These are phyloP conservation scores for Colletotrichum acutatum DNA, from an alignment of 2,329 filamentous ascomycete genomes.

Conservation along the genomic window DNA sequence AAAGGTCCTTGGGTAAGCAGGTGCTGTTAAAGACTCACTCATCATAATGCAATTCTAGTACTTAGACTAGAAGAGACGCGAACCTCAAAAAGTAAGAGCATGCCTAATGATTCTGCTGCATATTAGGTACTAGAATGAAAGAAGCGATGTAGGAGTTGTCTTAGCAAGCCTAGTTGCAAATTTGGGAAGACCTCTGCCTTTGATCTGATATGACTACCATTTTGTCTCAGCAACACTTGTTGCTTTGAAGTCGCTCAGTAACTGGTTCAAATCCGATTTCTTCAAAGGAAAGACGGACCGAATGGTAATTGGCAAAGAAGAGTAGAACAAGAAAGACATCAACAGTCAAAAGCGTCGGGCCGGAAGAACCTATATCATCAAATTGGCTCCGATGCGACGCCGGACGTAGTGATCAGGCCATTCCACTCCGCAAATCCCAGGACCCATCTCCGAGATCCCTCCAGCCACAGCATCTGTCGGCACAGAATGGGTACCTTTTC, in stretches of 20 bases:
- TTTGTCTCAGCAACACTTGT: conserved; percentile 1
- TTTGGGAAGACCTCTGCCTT: conserved; percentile 13
- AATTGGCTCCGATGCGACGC: background rate
- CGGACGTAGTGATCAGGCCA: conserved; percentile 23
- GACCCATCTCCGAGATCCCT: conserved; percentile 17
- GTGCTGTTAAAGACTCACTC: background rate
- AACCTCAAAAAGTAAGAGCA: background rate
- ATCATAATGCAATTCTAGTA: background rate
- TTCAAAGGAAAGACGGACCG: background rate
- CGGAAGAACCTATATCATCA: background rate
- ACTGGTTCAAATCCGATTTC: background rate
- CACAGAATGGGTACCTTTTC: conserved; percentile 19
- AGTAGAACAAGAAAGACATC: background rate
- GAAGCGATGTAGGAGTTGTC: background rate
- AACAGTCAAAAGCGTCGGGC: too few relatives aligned
- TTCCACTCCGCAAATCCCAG: conserved; percentile 19
- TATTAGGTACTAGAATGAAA: background rate
- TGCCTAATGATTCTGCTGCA: background rate
- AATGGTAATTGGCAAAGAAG: background rate
- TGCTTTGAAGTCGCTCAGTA: background rate
- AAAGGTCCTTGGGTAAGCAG: background rate
- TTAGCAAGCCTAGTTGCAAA: background rate
- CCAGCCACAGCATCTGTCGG: conserved; percentile 26
- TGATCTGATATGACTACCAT: background rate
- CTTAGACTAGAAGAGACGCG: background rate